These are phyloP conservation scores for Saccharomycopsis amapae DNA, from an alignment of 805 yeast species.

Conservation along the genomic window DNA sequence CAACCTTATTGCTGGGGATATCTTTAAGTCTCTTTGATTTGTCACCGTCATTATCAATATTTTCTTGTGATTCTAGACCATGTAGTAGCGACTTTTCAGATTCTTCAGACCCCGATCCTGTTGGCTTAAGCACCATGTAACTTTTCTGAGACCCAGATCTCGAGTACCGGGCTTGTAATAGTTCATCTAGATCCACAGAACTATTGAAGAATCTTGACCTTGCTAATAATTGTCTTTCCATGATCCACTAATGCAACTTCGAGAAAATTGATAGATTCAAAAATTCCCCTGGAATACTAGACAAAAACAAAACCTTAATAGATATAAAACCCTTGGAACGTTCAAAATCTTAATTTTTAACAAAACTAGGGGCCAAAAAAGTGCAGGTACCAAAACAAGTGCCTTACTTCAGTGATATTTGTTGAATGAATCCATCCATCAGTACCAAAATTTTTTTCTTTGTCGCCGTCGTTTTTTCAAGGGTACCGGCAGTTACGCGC, in stretches of 20 bases:
- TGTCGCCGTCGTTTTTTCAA: too few relatives aligned
- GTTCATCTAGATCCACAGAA: slow-evolving; percentile 14
- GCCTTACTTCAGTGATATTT: too few relatives aligned
- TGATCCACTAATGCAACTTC: neutral
- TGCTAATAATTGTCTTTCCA: slow-evolving; percentile 19
- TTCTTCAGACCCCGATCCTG: slow-evolving; percentile 6
- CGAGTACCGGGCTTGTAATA: slow-evolving; percentile 19
- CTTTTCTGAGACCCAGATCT: slow-evolving; percentile 15
- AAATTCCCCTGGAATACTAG: too few relatives aligned
- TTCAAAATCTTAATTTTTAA: too few relatives aligned
- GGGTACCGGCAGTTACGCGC: too few relatives aligned
- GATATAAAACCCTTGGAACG: too few relatives aligned
- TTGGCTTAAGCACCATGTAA: slow-evolving; percentile 16
- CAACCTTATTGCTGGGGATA: neutral
- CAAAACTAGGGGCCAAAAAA: too few relatives aligned
- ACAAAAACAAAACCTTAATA: too few relatives aligned
- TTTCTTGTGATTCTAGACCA: neutral
- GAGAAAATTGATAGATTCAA: too few relatives aligned
- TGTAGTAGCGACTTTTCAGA: slow-evolving; percentile 2
- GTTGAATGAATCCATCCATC: too few relatives aligned
- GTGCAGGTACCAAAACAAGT: too few relatives aligned
- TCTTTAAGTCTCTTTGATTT: neutral
- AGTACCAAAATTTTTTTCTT: too few relatives aligned
- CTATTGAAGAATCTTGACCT: slow-evolving; percentile 16
- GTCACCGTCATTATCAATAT: neutral